phyloP scores from a whole-genome alignment of 495 filamentous ascomycete genomes.

The Amorphotheca resinae region DNA sequence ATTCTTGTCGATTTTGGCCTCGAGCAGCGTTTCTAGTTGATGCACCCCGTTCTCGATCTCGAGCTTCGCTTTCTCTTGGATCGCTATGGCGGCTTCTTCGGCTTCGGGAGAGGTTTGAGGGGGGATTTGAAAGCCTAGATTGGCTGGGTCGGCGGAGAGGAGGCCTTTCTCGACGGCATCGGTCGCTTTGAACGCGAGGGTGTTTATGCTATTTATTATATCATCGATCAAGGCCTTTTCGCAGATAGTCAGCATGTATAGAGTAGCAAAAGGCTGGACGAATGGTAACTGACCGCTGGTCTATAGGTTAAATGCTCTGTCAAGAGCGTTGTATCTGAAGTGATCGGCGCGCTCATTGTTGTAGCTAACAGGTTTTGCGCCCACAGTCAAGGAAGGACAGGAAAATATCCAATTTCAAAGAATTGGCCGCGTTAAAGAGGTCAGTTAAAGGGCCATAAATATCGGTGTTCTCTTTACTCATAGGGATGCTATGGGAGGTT shows the following conservation, averaged over 20 bases:
- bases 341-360: slow-evolving; percentile 12
- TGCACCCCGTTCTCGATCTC: slow-evolving; percentile 88
- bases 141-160: slow-evolving; percentile 51
- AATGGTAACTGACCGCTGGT: slow-evolving; percentile 55
- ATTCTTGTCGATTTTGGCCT: slow-evolving; percentile 59
- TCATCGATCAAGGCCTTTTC: slow-evolving; percentile 82
- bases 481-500: no score
- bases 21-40: slow-evolving; percentile 89
- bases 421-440: not conserved
- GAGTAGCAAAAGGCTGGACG: slow-evolving; percentile 8
- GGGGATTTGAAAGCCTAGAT: slow-evolving; percentile 59
- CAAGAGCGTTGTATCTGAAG: slow-evolving; percentile 56
- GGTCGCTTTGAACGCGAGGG: slow-evolving; percentile 73
- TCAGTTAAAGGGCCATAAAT: not conserved
- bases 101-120: slow-evolving; percentile 37
- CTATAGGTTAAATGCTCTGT: slow-evolving; percentile 96
- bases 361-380: not conserved
- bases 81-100: slow-evolving; percentile 27
- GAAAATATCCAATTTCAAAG: not conserved
- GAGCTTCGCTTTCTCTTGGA: slow-evolving; percentile 36
- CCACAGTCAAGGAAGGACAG: no score
- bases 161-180: slow-evolving; percentile 73
- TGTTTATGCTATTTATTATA: slow-evolving; percentile 92
- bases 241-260: slow-evolving; percentile 9
- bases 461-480: not conserved